Evolutionary conservation across 257 asterid genomes (phyloP).

Genomic region (Solanum chilense): DNA sequence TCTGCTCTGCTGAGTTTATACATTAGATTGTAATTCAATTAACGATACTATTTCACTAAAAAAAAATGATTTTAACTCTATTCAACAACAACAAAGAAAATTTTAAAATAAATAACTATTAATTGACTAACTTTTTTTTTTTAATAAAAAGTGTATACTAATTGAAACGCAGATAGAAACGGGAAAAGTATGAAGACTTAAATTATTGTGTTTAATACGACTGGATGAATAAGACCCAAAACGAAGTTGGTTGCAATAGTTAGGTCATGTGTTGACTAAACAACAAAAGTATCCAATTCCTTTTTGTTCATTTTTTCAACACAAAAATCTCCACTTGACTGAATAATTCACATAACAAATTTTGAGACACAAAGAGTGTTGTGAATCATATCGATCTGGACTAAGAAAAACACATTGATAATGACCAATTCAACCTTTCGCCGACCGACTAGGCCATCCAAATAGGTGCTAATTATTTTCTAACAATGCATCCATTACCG

Average conservation of each 20-base stretch:
- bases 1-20: not conserved
- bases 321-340: not conserved
- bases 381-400: not conserved
- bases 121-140: too few species aligned
- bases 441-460: not conserved
- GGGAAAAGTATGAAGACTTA: not conserved
- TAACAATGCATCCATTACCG: too few species aligned
- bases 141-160: too few species aligned
- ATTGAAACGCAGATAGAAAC: not conserved
- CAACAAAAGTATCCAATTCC: not conserved
- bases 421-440: not conserved
- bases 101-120: too few species aligned
- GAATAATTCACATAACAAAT: not conserved
- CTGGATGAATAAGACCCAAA: not conserved
- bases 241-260: not conserved
- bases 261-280: not conserved
- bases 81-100: too few species aligned
- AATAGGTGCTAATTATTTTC: not conserved
- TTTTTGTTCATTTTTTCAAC: not conserved
- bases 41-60: too few species aligned
- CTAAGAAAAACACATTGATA: not conserved
- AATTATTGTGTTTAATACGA: not conserved
- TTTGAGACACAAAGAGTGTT: not conserved
- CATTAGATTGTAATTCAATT: too few species aligned
- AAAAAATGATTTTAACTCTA: too few species aligned